A percentile compares a stretch with the other conserved stretches of the same genome.
phyloP scores from a whole-genome alignment of 2,329 filamentous ascomycete genomes.

The Didymellaceae sp. region DNA sequence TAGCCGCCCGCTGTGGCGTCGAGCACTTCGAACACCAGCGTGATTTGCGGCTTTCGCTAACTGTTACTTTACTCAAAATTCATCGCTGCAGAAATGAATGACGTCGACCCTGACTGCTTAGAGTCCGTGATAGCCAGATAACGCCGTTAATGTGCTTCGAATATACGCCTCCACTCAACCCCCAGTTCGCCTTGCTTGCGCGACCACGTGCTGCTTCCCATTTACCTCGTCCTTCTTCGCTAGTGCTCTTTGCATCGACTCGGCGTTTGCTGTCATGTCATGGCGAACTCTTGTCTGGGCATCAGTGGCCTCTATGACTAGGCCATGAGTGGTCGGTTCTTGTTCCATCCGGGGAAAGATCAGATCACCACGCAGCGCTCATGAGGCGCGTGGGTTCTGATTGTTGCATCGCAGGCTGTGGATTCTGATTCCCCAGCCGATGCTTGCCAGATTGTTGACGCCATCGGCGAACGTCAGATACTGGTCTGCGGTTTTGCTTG shows the following conservation, averaged over 20 bases:
- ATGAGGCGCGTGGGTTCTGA: conserved; percentile 11
- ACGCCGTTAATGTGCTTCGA: no score
- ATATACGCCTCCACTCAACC: not conserved
- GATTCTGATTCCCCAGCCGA: conserved; percentile 38
- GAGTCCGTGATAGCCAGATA: no score
- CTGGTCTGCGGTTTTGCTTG: conserved; percentile 21
- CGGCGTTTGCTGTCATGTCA: not conserved
- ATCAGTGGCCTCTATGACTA: not conserved
- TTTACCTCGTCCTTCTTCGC: no score
- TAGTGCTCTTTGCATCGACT: not conserved
- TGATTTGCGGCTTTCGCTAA: not conserved
- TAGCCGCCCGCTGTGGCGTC: conserved; percentile 6
- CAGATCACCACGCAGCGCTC: not conserved
- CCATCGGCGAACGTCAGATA: conserved; percentile 38
- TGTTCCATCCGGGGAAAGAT: not conserved
- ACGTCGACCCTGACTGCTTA: no score
- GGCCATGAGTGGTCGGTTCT: not conserved
- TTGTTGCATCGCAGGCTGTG: conserved; percentile 39
- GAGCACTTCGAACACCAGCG: conserved; percentile 30
- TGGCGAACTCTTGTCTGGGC: not conserved
- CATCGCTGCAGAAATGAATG: no score
- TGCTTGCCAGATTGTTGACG: conserved; percentile 41
- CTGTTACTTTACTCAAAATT: no score
- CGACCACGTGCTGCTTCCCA: not conserved
- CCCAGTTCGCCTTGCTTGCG: conserved; percentile 8